Conservation (phyloP, 441 rosid genomes). For the Croton setiger region DNA sequence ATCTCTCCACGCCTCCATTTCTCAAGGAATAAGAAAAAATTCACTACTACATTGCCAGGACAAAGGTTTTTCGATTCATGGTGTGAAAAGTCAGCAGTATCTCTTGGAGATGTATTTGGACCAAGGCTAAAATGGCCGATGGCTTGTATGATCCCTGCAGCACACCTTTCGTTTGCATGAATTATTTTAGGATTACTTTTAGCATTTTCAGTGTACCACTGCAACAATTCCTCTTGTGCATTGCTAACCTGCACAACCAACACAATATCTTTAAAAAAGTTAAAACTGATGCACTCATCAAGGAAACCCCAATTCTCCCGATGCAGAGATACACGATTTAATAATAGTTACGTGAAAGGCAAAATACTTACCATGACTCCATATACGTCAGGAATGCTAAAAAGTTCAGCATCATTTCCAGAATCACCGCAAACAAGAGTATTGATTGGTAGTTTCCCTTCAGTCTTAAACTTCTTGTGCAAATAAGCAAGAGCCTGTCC, state of each 20-base stretch:
- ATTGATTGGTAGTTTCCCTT: slow-evolving; percentile 58
- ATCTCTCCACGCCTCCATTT: slow-evolving; percentile 92
- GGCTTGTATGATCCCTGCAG: slow-evolving; percentile 86
- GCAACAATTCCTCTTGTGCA: slow-evolving; percentile 94
- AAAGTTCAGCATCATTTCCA: slow-evolving; percentile 90
- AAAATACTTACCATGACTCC: slow-evolving; percentile 78
- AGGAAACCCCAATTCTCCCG: slow-evolving; percentile 11
- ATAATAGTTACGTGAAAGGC: not conserved
- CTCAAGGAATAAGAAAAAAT: slow-evolving; percentile 73
- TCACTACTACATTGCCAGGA: slow-evolving; percentile 60
- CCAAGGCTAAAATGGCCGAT: slow-evolving; percentile 88
- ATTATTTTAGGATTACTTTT: slow-evolving; percentile 71
- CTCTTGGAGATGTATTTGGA: slow-evolving; percentile 83
- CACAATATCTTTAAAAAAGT: not conserved
- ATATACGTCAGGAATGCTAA: slow-evolving; percentile 72
- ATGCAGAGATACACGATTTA: slow-evolving; percentile 11
- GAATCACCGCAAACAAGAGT: slow-evolving; percentile 98
- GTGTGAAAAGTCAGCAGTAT: slow-evolving; percentile 43
- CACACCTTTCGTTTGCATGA: slow-evolving; percentile 88
- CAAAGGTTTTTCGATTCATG: slow-evolving; percentile 32
- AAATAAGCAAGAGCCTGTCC: slow-evolving; percentile 97
- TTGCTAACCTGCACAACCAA: slow-evolving; percentile 60
- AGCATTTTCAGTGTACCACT: slow-evolving; percentile 85
- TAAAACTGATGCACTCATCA: not conserved
- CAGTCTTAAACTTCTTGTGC: slow-evolving; percentile 62